Percentiles rank a stretch among this genome's conserved stretches.
phyloP scores from a whole-genome alignment of 1,284 basidiomycete species.

The Meira miltonrushii region DNA sequence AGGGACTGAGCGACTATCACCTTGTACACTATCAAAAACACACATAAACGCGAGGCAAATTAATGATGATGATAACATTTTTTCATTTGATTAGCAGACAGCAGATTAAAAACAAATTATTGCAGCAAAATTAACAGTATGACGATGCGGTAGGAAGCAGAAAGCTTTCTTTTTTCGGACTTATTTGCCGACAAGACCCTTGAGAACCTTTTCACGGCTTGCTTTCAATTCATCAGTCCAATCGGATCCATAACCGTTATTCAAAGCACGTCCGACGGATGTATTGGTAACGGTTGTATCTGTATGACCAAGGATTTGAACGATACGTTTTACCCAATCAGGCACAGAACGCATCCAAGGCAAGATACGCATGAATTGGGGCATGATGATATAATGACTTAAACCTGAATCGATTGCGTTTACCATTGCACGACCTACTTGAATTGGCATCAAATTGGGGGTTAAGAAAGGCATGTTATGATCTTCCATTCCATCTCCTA shows the following conservation, averaged over 20 bases:
- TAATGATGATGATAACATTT: neutral
- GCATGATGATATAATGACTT: slow-evolving; percentile 41
- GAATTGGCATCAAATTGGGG: slow-evolving; percentile 44
- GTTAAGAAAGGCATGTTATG: slow-evolving; percentile 41
- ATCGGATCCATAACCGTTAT: slow-evolving; percentile 44
- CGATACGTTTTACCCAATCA: slow-evolving; percentile 36
- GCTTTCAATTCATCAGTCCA: slow-evolving; percentile 35
- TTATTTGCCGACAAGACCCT: neutral
- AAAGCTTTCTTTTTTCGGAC: neutral
- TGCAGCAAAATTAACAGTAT: neutral
- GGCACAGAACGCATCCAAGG: slow-evolving; percentile 38
- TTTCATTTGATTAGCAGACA: neutral
- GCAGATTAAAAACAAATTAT: neutral
- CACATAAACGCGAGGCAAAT: neutral
- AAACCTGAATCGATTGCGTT: slow-evolving; percentile 41
- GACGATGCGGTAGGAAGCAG: neutral
- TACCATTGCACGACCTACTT: slow-evolving; percentile 39
- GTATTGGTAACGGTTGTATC: slow-evolving; percentile 40
- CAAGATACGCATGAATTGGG: slow-evolving; percentile 33
- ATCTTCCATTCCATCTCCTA: slow-evolving; percentile 48
- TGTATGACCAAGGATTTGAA: slow-evolving; percentile 38
- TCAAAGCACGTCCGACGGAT: slow-evolving; percentile 31
- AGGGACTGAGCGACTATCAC: neutral
- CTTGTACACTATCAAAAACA: neutral
- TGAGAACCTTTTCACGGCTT: slow-evolving; percentile 18